Conservation (phyloP, 371 early-diverging fungal species). For the Circinella umbellata region DNA sequence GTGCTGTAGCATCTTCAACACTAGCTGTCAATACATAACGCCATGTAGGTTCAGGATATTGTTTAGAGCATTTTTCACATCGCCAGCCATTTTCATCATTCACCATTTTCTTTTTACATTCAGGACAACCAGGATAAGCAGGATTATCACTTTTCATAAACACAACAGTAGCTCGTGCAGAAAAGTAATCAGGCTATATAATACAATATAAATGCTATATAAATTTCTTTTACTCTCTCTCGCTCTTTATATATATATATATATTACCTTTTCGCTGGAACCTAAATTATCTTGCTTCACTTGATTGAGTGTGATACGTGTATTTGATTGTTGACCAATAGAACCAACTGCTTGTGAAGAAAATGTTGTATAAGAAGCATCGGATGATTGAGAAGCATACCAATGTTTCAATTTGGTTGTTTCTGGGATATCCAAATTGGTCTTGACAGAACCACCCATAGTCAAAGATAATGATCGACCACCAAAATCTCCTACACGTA, state of each 20-base stretch:
- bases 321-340: slow-evolving; percentile 18
- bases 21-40: slow-evolving; percentile 80
- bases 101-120: slow-evolving; percentile 90
- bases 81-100: slow-evolving; percentile 76
- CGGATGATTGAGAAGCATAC: slow-evolving; percentile 52
- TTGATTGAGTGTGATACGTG: slow-evolving; percentile 67
- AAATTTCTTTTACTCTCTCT: not conserved
- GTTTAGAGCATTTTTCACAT: slow-evolving; percentile 91
- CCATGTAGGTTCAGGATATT: slow-evolving; percentile 71
- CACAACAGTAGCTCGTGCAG: slow-evolving; percentile 64
- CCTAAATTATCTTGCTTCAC: slow-evolving; percentile 74
- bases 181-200: slow-evolving; percentile 74
- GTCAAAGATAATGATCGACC: slow-evolving; percentile 78
- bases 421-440: slow-evolving; percentile 89
- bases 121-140: slow-evolving; percentile 91
- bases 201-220: not conserved
- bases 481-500: slow-evolving; percentile 85
- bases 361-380: slow-evolving; percentile 15
- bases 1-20: slow-evolving; percentile 82
- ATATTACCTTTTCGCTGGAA: slow-evolving; percentile 55
- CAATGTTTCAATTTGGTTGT: slow-evolving; percentile 85
- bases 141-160: slow-evolving; percentile 67
- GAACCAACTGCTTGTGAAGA: slow-evolving; percentile 7
- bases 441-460: slow-evolving; percentile 52
- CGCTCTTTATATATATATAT: not conserved